phyloP scores from a whole-genome alignment of 2,329 filamentous ascomycete genomes.

The Neofusicoccum parvum region DNA sequence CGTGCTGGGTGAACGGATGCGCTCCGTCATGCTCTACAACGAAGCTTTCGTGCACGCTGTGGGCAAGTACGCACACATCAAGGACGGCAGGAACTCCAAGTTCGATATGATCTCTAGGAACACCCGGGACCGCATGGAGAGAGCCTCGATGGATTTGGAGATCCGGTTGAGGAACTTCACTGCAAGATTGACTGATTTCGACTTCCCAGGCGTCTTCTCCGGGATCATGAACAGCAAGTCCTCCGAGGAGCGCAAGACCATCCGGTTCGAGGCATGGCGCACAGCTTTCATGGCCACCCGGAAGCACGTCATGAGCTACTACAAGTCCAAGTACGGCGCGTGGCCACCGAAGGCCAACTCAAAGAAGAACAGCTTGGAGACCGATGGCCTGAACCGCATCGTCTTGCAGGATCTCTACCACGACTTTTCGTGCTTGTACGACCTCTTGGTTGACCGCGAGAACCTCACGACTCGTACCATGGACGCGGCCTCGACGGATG shows the following conservation, averaged over 20 bases:
- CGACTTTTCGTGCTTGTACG: conserved; percentile 85
- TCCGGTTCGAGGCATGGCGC: conserved; percentile 85
- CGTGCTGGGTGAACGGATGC: conserved; percentile 86
- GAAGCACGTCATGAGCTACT: conserved; percentile 71
- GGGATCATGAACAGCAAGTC: conserved; percentile 85
- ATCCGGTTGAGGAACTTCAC: conserved; percentile 72
- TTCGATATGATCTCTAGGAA: conserved; percentile 69
- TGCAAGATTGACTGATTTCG: conserved; percentile 78
- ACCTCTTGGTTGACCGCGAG: conserved; percentile 80
- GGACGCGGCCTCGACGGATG: conserved; percentile 62
- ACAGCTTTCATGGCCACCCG: conserved; percentile 73
- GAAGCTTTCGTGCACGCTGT: conserved; percentile 91
- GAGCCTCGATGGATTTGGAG: conserved; percentile 77
- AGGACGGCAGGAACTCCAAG: conserved; percentile 69
- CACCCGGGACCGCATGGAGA: conserved; percentile 78
- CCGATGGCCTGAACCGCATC: conserved; percentile 81
- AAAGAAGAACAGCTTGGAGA: conserved; percentile 88
- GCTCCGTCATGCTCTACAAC: conserved; percentile 78
- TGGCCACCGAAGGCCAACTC: conserved; percentile 91
- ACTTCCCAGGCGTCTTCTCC: conserved; percentile 86
- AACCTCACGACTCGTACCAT: conserved; percentile 77
- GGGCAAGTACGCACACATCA: conserved; percentile 76
- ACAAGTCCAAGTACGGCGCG: conserved; percentile 66
- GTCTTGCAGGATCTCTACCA: conserved; percentile 81
- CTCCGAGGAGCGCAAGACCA: conserved; percentile 70